Evolutionary conservation across 805 yeast genomes (phyloP).

Genomic region (Hanseniaspora occidentalis): DNA sequence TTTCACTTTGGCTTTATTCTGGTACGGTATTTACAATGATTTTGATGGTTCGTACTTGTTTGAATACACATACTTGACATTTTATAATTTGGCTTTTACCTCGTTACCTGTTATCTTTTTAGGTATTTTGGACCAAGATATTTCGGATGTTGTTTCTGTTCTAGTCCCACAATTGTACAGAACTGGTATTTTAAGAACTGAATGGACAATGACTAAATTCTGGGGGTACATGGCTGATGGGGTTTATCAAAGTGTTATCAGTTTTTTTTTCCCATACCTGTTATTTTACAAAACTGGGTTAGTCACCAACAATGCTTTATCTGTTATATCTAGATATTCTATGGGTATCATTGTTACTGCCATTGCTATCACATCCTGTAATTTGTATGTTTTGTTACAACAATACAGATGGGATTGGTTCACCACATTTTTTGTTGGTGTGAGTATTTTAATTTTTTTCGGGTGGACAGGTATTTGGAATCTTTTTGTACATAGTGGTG

Average conservation of each 20-base stretch:
- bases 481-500: constrained; percentile 36
- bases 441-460: constrained; percentile 49
- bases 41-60: constrained; percentile 72
- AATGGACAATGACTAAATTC: constrained; percentile 60
- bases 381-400: constrained; percentile 50
- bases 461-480: constrained; percentile 81
- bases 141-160: constrained; percentile 52
- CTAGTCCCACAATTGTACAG: constrained; percentile 65
- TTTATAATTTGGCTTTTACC: constrained; percentile 73
- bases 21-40: constrained; percentile 65
- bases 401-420: constrained; percentile 80
- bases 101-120: constrained; percentile 69
- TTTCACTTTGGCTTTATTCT: constrained; percentile 60
- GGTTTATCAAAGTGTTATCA: constrained; percentile 56
- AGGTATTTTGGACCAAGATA: constrained; percentile 76
- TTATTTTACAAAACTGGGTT: constrained; percentile 31
- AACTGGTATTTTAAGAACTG: constrained; percentile 57
- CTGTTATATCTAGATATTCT: constrained; percentile 59
- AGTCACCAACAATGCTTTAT: constrained; percentile 40
- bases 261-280: constrained; percentile 65
- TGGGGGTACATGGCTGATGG: constrained; percentile 70
- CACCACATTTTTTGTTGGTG: constrained; percentile 37
- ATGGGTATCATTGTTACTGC: constrained; percentile 58
- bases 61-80: constrained; percentile 70
- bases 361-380: constrained; percentile 56